Evolutionary conservation across 768 basidiomycete genomes (phyloP).

Genomic region (Albatrellus ellisii): DNA sequence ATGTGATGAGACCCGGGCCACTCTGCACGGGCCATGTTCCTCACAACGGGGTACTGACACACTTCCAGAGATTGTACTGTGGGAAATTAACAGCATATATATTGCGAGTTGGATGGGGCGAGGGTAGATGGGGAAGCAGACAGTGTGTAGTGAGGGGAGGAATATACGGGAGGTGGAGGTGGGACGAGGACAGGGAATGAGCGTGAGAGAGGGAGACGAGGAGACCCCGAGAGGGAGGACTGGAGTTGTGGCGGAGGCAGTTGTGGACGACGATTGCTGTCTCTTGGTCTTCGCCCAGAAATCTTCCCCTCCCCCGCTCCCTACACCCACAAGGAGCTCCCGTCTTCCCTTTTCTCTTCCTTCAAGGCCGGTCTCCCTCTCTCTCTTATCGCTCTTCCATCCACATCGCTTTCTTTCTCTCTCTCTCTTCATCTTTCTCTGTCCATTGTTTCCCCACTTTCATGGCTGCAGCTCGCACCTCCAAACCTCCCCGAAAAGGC

Average conservation of each 20-base stretch:
- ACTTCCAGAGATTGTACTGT: no score
- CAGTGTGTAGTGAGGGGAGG: not conserved
- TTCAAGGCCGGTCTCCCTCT: conserved; percentile 5
- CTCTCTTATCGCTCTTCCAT: conserved; percentile 16
- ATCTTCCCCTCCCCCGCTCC: not conserved
- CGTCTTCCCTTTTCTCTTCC: conserved; percentile 6
- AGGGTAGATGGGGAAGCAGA: no score
- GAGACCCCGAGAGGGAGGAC: no score
- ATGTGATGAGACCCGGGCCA: not conserved
- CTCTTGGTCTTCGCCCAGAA: not conserved
- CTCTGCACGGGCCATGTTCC: conserved; percentile 3
- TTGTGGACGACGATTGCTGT: not conserved
- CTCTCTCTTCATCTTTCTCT: conserved; percentile 19
- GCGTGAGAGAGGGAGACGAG: not conserved
- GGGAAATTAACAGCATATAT: no score
- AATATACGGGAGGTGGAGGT: not conserved
- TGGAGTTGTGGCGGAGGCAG: no score
- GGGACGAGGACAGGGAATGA: not conserved
- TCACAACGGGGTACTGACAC: not conserved
- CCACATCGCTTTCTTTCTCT: conserved; percentile 20
- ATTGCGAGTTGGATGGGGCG: no score
- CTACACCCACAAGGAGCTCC: no score
- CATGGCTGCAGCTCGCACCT: conserved; percentile 29
- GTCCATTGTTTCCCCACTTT: conserved; percentile 14
- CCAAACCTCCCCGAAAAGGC: conserved; percentile 53